A percentile compares a stretch with the other conserved stretches of the same genome.
Conservation (phyloP, 78 protist genomes). For the Thecamonas trahens region DNA sequence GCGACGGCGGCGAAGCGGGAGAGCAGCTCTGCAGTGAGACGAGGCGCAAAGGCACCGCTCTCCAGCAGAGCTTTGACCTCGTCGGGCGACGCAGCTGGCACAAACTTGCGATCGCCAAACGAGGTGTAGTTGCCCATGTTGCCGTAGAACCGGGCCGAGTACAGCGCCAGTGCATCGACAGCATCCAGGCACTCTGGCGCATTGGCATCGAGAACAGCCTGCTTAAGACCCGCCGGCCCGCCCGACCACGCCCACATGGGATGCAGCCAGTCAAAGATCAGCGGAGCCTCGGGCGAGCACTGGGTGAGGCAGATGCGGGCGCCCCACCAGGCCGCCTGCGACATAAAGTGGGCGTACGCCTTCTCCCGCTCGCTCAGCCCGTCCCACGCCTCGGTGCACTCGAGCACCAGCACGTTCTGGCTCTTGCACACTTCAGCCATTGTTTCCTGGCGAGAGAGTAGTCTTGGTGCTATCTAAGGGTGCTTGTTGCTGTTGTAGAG, state of each 20-base stretch:
- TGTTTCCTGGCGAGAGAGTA: too few relatives aligned
- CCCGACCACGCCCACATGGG: conserved; percentile 14
- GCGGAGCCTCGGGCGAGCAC: conserved; percentile 38
- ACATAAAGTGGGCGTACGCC: conserved; percentile 44
- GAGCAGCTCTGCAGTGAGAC: background rate
- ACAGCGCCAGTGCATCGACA: background rate
- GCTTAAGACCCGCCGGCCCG: background rate
- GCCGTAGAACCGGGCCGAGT: conserved; percentile 35
- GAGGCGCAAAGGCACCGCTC: conserved; percentile 5
- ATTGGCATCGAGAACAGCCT: conserved; percentile 6
- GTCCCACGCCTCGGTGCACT: conserved; percentile 37
- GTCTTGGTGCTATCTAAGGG: too few relatives aligned
- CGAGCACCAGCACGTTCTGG: too few relatives aligned
- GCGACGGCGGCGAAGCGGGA: too few relatives aligned
- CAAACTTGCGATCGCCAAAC: conserved; percentile 74
- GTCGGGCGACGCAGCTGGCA: too few relatives aligned
- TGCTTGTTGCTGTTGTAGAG: too few relatives aligned
- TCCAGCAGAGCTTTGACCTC: background rate
- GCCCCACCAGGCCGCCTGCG: conserved; percentile 36
- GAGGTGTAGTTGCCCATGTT: conserved; percentile 70
- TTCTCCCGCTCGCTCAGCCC: conserved; percentile 38
- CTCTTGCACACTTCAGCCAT: too few relatives aligned
- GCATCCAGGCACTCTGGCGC: background rate
- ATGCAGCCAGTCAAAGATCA: conserved; percentile 39
- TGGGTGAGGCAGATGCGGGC: conserved; percentile 48